Evolutionary conservation across 192 early-diverging fungal genomes (phyloP), one percentile per base, ranked within the genome.

Genomic region (Linderina pennispora): DNA sequence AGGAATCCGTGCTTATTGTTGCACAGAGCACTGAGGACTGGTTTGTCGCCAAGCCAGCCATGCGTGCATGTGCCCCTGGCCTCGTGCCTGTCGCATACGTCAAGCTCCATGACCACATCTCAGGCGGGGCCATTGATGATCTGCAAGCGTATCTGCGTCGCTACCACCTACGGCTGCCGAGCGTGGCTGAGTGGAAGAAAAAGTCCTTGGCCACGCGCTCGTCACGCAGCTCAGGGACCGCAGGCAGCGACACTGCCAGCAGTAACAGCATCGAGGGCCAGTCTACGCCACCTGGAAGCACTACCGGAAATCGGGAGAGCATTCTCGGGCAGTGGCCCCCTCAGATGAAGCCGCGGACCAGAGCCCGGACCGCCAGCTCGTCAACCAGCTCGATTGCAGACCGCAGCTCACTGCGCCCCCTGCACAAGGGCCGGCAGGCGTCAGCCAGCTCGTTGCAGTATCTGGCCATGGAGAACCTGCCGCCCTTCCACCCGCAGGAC

Each of bases 11-110:
- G 45, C 70, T 87, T 14, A 75, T 89, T 37, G 83, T 89, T 62
- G 87, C 87, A 15, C 81, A 89, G 44, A 84, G 82, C 33, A 86
- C 83, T 38, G 73, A 72, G 9, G 87, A 89, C 61, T 89, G 87
- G 87, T 78, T 83, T 55, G 83, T 89, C 21, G 87, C 81, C 22
- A 85, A 84, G 60, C 82, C 80, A 20, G 78, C 80, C 25, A 65
- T 64, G 24, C 64, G 80, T 23, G 63, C 79, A 10, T 78, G 78
- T 19, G 78, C 76, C 1, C 80, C 87, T 28, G 87, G 85, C 11
- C 62, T 89, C 37, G 85, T 89, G 50, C 87, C 87, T 8, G 78
- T 85, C 5, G 75, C 80, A 22, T 89, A 82, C 80, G 70, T 89
- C 18, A 78, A 87, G 58, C 78, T 89, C 58, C 74, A 77, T 35